Conservation (phyloP, 2,329 filamentous ascomycete genomes). For the Neoascochyta sp. region DNA sequence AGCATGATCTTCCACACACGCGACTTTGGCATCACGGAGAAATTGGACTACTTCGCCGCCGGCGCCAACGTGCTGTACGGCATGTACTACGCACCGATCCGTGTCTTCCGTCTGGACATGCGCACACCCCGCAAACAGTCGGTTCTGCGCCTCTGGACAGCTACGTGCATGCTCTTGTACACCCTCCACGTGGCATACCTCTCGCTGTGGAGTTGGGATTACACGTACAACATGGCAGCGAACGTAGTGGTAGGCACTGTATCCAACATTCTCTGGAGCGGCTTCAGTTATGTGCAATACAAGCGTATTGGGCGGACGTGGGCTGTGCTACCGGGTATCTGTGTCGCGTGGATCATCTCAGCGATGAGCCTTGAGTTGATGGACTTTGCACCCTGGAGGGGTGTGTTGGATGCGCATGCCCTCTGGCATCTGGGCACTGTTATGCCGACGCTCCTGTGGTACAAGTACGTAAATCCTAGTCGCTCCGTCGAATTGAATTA, state of each 20-base stretch:
- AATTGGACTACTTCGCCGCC: conserved; percentile 93
- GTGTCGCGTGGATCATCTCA: conserved; percentile 85
- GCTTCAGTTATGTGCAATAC: conserved; percentile 75
- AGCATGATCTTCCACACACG: conserved; percentile 90
- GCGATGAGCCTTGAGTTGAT: conserved; percentile 95
- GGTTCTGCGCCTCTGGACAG: conserved; percentile 70
- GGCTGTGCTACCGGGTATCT: conserved; percentile 85
- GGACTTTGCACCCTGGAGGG: conserved; percentile 82
- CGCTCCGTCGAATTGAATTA: conserved; percentile 4
- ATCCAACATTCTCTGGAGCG: conserved; percentile 81
- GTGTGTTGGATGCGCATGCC: conserved; percentile 86
- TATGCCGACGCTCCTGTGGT: conserved; percentile 82
- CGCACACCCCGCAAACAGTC: conserved; percentile 47
- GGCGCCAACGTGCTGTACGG: conserved; percentile 89
- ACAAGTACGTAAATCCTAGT: conserved; percentile 65
- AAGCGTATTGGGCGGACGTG: conserved; percentile 67
- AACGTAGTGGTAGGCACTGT: conserved; percentile 79
- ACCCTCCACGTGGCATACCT: conserved; percentile 76
- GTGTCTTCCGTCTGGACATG: conserved; percentile 78
- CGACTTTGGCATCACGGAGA: conserved; percentile 82
- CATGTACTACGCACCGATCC: conserved; percentile 76
- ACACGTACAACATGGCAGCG: conserved; percentile 96
- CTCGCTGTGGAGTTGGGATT: conserved; percentile 84
- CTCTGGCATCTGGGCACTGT: conserved; percentile 96
- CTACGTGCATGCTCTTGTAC: conserved; percentile 68